A percentile compares a stretch with the other conserved stretches of the same genome.
Conservation (phyloP, 768 basidiomycete species). For the Boletus rex-veris region DNA sequence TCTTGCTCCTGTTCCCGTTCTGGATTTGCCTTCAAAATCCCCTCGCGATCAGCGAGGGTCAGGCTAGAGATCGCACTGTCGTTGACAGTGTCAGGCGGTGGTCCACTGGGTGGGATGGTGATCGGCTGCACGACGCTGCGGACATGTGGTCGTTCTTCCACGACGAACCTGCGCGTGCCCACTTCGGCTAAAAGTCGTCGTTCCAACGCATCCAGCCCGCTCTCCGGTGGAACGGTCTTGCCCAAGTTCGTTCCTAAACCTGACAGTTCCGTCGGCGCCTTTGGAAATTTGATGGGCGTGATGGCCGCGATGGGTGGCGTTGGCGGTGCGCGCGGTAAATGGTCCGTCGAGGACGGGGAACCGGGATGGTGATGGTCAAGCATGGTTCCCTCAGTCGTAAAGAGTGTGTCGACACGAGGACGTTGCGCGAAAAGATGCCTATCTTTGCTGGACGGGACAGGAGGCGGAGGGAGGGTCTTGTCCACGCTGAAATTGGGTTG, state of each 20-base stretch:
- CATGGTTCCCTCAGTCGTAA: constrained; percentile 16
- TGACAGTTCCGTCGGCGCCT: constrained; percentile 29
- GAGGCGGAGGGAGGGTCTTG: constrained; percentile 62
- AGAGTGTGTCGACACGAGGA: constrained; percentile 32
- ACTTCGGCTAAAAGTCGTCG: constrained; percentile 65
- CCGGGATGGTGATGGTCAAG: background rate
- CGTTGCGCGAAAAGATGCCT: constrained; percentile 12
- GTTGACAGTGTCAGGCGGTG: constrained; percentile 29
- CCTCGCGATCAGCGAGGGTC: constrained; percentile 35
- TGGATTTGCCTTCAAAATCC: constrained; percentile 8
- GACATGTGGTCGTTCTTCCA: constrained; percentile 33
- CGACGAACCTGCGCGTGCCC: constrained; percentile 54
- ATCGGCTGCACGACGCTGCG: constrained; percentile 39
- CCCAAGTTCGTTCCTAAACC: constrained; percentile 23
- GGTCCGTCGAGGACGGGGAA: constrained; percentile 15
- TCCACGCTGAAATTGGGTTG: constrained; percentile 32
- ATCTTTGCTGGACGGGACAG: constrained; percentile 46
- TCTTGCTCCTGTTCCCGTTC: constrained; percentile 30
- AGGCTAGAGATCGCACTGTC: constrained; percentile 49
- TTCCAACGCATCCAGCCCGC: constrained; percentile 73
- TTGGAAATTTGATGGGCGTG: constrained; percentile 33
- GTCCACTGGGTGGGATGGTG: constrained; percentile 32
- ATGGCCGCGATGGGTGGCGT: constrained; percentile 51
- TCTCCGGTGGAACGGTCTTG: constrained; percentile 34
- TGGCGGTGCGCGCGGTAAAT: constrained; percentile 36